A percentile compares a stretch with the other conserved stretches of the same genome.
Conservation (phyloP, 148 eudicot genomes). For the Fallopia convolvulus region DNA sequence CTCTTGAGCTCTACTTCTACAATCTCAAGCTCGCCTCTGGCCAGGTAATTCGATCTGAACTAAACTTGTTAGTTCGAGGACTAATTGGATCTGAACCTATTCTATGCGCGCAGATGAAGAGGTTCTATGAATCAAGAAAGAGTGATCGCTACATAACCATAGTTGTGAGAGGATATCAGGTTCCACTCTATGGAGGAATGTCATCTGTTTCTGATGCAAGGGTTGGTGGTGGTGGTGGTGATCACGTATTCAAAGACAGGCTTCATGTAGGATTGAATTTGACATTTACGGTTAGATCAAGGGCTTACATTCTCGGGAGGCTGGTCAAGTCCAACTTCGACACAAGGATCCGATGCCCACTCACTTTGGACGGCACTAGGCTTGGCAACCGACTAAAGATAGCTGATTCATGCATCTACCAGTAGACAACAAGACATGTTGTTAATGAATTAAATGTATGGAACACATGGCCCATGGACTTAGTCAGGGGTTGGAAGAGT, state of each 20-base stretch:
- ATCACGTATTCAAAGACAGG: conserved; percentile 16
- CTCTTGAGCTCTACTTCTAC: conserved; percentile 48
- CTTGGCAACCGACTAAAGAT: conserved; percentile 50
- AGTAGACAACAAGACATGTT: not conserved
- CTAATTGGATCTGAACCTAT: not conserved
- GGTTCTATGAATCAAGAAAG: conserved; percentile 68
- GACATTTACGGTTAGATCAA: conserved; percentile 61
- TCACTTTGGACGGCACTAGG: conserved; percentile 34
- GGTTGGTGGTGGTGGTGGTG: not conserved
- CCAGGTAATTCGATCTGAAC: conserved; percentile 26
- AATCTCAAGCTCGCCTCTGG: conserved; percentile 55
- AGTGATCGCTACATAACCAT: conserved; percentile 30
- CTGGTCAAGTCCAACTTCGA: conserved; percentile 71
- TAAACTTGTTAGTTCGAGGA: not conserved
- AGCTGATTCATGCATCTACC: conserved; percentile 33
- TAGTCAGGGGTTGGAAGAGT: too few species aligned
- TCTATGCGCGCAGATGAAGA: conserved; percentile 34
- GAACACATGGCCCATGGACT: too few species aligned
- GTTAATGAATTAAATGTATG: too few species aligned
- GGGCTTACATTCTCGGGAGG: conserved; percentile 67
- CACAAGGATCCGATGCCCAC: conserved; percentile 36
- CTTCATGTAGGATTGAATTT: conserved; percentile 51
- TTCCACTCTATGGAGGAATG: conserved; percentile 67
- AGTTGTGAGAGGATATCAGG: conserved; percentile 40
- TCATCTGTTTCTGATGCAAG: conserved; percentile 25